Conservation (phyloP, 2,329 filamentous ascomycete species). For the Tolypocladium nubicola region DNA sequence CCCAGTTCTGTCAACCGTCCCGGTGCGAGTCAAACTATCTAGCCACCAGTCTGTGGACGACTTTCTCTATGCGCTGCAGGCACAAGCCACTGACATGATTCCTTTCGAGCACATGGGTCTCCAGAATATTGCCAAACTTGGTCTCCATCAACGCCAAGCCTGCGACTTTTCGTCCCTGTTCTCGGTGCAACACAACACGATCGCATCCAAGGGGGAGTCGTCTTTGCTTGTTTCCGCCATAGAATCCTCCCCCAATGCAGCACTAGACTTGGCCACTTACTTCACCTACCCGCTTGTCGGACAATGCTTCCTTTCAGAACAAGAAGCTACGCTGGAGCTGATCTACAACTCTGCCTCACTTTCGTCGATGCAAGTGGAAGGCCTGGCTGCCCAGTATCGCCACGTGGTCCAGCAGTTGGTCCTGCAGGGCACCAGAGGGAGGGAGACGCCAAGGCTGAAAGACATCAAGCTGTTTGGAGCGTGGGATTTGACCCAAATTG, state of each 20-base stretch:
- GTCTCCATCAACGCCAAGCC: slow-evolving; percentile 1
- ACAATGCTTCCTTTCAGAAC: too few species aligned
- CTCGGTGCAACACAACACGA: background rate
- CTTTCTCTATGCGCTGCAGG: slow-evolving; percentile 6
- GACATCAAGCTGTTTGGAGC: too few species aligned
- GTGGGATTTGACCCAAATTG: background rate
- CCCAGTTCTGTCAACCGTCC: background rate
- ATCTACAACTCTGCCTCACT: too few species aligned
- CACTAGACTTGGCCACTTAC: too few species aligned
- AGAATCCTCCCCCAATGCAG: too few species aligned
- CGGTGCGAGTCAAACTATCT: background rate
- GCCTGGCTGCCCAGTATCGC: too few species aligned
- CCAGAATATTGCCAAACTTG: slow-evolving; percentile 8
- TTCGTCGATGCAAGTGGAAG: too few species aligned
- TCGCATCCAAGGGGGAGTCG: background rate
- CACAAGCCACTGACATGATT: slow-evolving; percentile 6
- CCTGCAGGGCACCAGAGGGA: too few species aligned
- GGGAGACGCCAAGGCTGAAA: background rate
- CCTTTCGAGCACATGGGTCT: slow-evolving; percentile 10
- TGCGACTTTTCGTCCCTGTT: slow-evolving; percentile 5
- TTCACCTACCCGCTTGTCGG: too few species aligned
- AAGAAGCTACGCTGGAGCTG: too few species aligned
- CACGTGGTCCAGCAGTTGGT: too few species aligned
- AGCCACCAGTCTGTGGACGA: background rate
- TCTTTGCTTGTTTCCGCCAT: background rate